Conservation (phyloP, 2,329 filamentous ascomycete species). For the Lachnellula occidentalis region DNA sequence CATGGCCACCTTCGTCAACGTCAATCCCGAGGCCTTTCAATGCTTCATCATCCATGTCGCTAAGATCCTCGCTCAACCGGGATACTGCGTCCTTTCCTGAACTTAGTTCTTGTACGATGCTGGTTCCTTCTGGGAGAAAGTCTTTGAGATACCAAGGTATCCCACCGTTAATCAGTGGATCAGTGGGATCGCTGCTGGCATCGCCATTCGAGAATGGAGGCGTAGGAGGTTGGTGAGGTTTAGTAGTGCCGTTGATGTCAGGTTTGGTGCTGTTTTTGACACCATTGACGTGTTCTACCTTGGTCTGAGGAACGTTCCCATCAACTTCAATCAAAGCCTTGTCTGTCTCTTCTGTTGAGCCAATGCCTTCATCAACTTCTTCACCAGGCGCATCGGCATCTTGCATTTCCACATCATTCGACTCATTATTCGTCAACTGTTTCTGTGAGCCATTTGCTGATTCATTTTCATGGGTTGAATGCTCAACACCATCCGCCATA, state of each 20-base stretch:
- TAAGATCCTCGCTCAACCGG: slow-evolving; percentile 78
- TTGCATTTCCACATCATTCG: slow-evolving; percentile 33
- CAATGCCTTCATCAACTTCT: slow-evolving; percentile 6
- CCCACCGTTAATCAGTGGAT: slow-evolving; percentile 61
- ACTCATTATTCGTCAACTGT: slow-evolving; percentile 14
- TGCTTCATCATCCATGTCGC: slow-evolving; percentile 88
- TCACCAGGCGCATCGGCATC: slow-evolving; percentile 31
- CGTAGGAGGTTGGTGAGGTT: slow-evolving; percentile 44
- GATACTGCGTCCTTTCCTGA: slow-evolving; percentile 65
- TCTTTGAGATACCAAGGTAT: slow-evolving; percentile 82
- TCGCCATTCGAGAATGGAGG: slow-evolving; percentile 62
- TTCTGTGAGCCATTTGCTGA: slow-evolving; percentile 1
- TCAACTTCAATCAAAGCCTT: slow-evolving; percentile 18
- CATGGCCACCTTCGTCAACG: slow-evolving; percentile 13
- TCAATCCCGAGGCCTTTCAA: slow-evolving; percentile 58
- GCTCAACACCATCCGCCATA: slow-evolving; percentile 15
- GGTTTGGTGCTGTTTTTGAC: slow-evolving; percentile 34
- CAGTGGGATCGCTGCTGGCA: slow-evolving; percentile 16
- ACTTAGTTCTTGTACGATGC: slow-evolving; percentile 69
- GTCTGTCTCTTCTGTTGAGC: slow-evolving; percentile 16
- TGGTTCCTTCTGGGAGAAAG: slow-evolving; percentile 76
- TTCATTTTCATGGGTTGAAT: slow-evolving; percentile 6
- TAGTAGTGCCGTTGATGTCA: slow-evolving; percentile 41
- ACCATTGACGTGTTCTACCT: slow-evolving; percentile 25
- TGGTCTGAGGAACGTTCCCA: slow-evolving; percentile 12